These are phyloP conservation scores for Venturia asperata DNA, from an alignment of 2,329 filamentous ascomycete species.

Conservation along the genomic window DNA sequence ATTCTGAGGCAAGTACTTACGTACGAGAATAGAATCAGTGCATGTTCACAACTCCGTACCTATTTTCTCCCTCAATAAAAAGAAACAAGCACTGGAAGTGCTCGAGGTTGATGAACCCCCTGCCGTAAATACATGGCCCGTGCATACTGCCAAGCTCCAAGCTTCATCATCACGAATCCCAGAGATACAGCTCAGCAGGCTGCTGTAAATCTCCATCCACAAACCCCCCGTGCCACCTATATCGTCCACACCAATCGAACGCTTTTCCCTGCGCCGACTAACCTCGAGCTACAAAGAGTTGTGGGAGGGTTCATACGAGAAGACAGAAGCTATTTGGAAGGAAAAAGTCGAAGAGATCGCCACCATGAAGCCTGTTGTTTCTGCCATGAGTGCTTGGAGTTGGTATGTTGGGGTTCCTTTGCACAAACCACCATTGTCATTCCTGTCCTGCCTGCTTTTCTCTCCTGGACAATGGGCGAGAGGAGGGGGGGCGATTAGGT, in stretches of 20 bases:
- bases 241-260: too few species aligned
- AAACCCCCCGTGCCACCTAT: too few species aligned
- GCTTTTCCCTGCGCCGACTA: too few species aligned
- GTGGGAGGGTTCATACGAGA: too few species aligned
- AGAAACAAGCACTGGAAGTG: background rate
- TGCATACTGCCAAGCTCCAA: background rate
- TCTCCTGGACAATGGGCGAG: background rate
- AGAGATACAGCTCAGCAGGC: background rate
- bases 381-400: slow-evolving; percentile 87
- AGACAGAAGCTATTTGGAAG: background rate
- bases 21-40: too few species aligned
- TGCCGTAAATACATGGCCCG: background rate
- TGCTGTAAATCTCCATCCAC: background rate
- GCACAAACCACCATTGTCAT: too few species aligned
- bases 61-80: background rate
- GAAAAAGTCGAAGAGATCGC: slow-evolving; percentile 23
- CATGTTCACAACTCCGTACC: too few species aligned
- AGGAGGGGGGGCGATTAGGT: too few species aligned
- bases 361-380: slow-evolving; percentile 90
- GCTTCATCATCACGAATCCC: background rate
- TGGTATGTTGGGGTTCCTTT: slow-evolving; percentile 55
- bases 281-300: too few species aligned
- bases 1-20: too few species aligned
- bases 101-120: background rate
- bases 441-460: background rate